phyloP scores from a whole-genome alignment of 2,329 filamentous ascomycete species.

The Aspergillus quadrilineatus region DNA sequence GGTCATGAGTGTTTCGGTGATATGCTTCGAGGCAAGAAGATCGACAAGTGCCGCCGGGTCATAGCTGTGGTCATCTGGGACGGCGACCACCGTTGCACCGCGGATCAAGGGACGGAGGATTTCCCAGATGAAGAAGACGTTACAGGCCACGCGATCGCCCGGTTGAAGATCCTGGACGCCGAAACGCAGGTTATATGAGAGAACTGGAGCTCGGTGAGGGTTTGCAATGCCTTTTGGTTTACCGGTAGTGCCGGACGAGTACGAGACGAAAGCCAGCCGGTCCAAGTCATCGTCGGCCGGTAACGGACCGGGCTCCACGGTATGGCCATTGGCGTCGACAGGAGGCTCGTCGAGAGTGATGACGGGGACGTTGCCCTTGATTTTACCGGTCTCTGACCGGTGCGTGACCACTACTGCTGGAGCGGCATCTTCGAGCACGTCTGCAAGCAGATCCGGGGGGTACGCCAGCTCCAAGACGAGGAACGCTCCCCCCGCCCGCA shows the following conservation, averaged over 20 bases:
- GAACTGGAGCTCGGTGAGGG: conserved; percentile 69
- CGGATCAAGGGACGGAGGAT: conserved; percentile 73
- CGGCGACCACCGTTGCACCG: conserved; percentile 71
- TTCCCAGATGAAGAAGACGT: conserved; percentile 86
- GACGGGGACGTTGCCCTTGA: conserved; percentile 61
- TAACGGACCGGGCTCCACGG: conserved; percentile 49
- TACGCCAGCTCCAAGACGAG: conserved; percentile 78
- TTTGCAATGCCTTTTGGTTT: conserved; percentile 82
- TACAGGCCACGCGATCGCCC: conserved; percentile 79
- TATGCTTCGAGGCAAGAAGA: conserved; percentile 61
- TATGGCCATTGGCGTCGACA: conserved; percentile 36
- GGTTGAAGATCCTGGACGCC: conserved; percentile 65
- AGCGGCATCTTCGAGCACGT: conserved; percentile 73
- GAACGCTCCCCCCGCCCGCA: conserved; percentile 76
- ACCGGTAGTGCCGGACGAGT: conserved; percentile 75
- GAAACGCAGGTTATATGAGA: conserved; percentile 73
- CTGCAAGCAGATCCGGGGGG: conserved; percentile 68
- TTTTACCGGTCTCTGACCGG: conserved; percentile 61
- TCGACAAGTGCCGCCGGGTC: conserved; percentile 73
- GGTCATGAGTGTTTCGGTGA: conserved; percentile 82
- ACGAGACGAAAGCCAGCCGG: conserved; percentile 74
- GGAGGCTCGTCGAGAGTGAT: conserved; percentile 61
- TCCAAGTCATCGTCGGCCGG: conserved; percentile 69
- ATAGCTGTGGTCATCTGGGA: conserved; percentile 75
- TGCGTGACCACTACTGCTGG: conserved; percentile 71